Evolutionary conservation across 108 stramenopile genomes (phyloP), one percentile per base, ranked within the genome.

Genomic region (Aurantiochytrium sp.): DNA sequence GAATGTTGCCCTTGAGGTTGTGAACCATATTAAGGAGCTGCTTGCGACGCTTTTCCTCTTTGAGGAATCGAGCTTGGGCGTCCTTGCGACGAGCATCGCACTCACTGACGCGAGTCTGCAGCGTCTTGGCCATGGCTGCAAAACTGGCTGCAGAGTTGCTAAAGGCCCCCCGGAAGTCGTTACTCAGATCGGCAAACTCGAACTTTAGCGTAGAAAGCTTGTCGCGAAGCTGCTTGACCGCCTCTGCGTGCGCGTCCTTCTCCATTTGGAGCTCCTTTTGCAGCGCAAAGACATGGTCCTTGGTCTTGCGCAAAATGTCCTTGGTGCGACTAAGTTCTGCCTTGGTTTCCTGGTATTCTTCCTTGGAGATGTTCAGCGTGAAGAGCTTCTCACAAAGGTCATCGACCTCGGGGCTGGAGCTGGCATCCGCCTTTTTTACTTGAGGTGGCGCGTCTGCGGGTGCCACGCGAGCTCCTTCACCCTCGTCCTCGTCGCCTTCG

Each of bases 1-100:
- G 71, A 58, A 95, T 95, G 59, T 91, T 89, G 5, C 94, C 95
- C 73, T 95, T 95, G 83, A 95, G 89, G 87, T 95, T 94, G 69
- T 95, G 94, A 43, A 95, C 51, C 88, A 89, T 92, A 87, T 95
- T 95, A 88, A 95, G 95, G 19, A 95, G 72, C 43, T 88, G 58
- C 90, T 95, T 95, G 72, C 94, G 88, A 58, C 91, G 93, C 89
- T 94, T 92, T 21, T 90, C 92, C 87, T 95, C 93, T 6, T 89
- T 88, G 35, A 88, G 76, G 28, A 94, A 76, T 1, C 91, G 89
- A n/a, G 90, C 72, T 49, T 95, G 93, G 16, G 94, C 87, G 72
- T 91, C 49, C 16, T 93, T 93, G 88, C 94, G 94, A 21, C 73
- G n/a, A 45, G 83, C 42, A 35, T 93, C 88, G 53, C 93, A 88